Conservation (phyloP, 148 eudicot species). For the Persicaria maculosa region DNA sequence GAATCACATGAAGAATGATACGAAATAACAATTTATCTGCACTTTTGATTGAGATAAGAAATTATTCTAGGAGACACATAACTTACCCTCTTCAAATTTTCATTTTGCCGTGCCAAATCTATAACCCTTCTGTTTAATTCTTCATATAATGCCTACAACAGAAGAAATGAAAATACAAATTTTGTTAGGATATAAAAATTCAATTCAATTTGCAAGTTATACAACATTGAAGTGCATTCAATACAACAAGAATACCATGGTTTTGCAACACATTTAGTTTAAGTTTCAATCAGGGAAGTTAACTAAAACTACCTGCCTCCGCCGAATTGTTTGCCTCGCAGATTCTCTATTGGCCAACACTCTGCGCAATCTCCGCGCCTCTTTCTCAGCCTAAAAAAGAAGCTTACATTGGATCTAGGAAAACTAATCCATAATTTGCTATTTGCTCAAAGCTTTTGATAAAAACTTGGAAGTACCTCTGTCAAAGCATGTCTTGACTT, state of each 20-base stretch:
- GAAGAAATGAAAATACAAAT: neutral
- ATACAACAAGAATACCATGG: neutral
- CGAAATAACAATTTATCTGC: neutral
- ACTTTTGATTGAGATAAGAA: no score
- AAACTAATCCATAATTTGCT: neutral
- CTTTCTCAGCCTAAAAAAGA: constrained; percentile 51
- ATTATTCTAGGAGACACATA: no score
- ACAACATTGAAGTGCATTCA: neutral
- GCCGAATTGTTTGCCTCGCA: constrained; percentile 78
- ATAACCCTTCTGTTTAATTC: constrained; percentile 57
- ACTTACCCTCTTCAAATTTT: constrained; percentile 50
- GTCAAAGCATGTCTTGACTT: constrained; percentile 42
- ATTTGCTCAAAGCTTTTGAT: neutral
- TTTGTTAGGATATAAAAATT: neutral
- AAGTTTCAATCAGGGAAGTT: neutral
- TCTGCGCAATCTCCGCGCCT: constrained; percentile 57
- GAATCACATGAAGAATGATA: constrained; percentile 5
- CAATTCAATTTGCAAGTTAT: neutral
- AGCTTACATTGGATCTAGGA: neutral
- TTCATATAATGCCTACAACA: constrained; percentile 44
- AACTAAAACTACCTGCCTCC: constrained; percentile 51
- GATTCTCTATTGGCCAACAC: constrained; percentile 85
- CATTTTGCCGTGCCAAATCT: constrained; percentile 49
- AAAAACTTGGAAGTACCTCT: constrained; percentile 31
- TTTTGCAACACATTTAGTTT: neutral